Conservation (phyloP, 73 alveolate genomes). For the Paramecium bursaria region DNA sequence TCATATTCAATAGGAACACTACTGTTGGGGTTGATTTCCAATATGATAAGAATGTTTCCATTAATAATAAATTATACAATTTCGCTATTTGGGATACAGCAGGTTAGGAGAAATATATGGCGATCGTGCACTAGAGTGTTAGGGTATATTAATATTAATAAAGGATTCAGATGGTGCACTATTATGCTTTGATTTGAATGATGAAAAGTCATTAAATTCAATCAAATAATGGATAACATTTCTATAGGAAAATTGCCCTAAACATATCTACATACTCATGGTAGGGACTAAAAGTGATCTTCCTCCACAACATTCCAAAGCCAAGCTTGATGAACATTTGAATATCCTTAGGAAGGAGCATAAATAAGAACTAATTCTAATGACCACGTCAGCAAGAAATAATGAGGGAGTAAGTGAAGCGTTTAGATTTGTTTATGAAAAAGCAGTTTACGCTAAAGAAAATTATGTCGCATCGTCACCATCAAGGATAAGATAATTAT, state of each 20-base stretch:
- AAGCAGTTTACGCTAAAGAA: constrained; percentile 5
- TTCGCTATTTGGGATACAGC: constrained; percentile 40
- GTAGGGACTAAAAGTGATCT: constrained; percentile 32
- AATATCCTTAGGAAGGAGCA: neutral
- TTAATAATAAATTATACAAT: neutral
- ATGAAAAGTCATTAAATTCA: neutral
- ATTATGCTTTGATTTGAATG: constrained; percentile 44
- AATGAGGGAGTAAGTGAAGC: constrained; percentile 30
- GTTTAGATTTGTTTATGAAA: neutral
- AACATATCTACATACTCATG: neutral
- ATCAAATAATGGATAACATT: constrained; percentile 1
- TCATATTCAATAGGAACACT: neutral
- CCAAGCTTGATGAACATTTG: neutral
- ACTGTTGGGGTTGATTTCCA: constrained; percentile 25
- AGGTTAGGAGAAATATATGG: neutral
- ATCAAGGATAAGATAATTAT: no score
- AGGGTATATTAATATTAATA: neutral
- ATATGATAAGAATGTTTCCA: neutral
- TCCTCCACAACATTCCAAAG: neutral
- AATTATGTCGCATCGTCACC: no score
- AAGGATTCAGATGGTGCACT: constrained; percentile 38
- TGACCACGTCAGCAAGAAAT: neutral
- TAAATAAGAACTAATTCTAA: neutral
- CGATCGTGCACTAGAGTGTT: neutral
- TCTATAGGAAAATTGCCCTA: neutral